Conservation (phyloP, 371 early-diverging fungal species). For the Entomophthora muscae region DNA sequence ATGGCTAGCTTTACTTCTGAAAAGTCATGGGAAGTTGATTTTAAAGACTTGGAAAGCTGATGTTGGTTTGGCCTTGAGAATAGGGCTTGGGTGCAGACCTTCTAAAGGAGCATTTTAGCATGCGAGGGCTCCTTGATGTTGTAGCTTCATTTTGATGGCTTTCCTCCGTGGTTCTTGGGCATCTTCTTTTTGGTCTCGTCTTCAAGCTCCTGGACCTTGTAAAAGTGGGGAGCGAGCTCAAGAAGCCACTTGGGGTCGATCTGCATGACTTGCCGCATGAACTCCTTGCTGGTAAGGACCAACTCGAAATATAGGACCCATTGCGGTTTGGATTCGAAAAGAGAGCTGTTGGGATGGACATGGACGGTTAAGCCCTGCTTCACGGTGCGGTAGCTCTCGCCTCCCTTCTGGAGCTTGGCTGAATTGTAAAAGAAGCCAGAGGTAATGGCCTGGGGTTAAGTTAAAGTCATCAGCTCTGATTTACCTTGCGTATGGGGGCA, state of each 20-base stretch:
- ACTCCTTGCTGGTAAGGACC: slow-evolving; percentile 83
- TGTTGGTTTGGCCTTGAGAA: too few relatives aligned
- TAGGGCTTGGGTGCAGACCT: too few relatives aligned
- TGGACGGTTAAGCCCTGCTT: slow-evolving; percentile 82
- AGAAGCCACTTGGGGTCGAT: slow-evolving; percentile 83
- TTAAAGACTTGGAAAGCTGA: too few relatives aligned
- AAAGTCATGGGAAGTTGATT: too few relatives aligned
- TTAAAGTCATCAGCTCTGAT: not conserved
- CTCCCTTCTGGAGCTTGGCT: slow-evolving; percentile 59
- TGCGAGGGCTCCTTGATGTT: too few relatives aligned
- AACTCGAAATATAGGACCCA: slow-evolving; percentile 88
- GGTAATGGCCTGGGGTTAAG: slow-evolving; percentile 46
- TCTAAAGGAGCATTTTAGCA: too few relatives aligned
- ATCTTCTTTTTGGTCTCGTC: slow-evolving; percentile 38
- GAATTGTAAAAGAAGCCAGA: slow-evolving; percentile 92
- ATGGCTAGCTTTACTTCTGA: too few relatives aligned
- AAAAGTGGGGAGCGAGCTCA: slow-evolving; percentile 78
- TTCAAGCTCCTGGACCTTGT: slow-evolving; percentile 48
- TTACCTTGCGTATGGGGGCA: slow-evolving; percentile 54
- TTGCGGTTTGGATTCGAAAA: slow-evolving; percentile 50
- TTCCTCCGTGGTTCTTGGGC: slow-evolving; percentile 20
- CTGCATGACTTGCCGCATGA: slow-evolving; percentile 87
- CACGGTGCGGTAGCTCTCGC: slow-evolving; percentile 77
- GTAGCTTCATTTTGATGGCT: too few relatives aligned
- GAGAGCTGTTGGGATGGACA: slow-evolving; percentile 81